phyloP scores from a whole-genome alignment of 1,139 yeast genomes.

The Hanseniaspora uvarum region DNA sequence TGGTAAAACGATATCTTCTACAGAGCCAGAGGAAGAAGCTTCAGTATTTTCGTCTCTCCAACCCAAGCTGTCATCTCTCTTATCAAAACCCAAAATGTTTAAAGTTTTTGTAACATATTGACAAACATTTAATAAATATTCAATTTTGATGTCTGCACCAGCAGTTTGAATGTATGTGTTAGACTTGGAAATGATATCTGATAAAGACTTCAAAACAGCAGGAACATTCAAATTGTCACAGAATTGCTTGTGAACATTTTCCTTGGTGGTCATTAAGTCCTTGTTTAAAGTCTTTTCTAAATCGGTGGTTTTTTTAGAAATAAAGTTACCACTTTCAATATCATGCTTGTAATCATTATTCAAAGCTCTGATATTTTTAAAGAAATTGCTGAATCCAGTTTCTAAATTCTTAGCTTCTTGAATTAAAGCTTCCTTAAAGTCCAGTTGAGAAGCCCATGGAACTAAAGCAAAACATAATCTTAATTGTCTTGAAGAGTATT shows the following conservation, averaged over 20 bases:
- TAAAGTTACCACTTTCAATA: conserved; percentile 35
- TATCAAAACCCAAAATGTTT: conserved; percentile 61
- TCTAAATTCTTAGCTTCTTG: conserved; percentile 71
- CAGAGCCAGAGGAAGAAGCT: conserved; percentile 28
- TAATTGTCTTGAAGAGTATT: conserved; percentile 66
- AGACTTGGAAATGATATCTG: conserved; percentile 58
- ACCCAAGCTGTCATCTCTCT: conserved; percentile 62
- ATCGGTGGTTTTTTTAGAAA: conserved; percentile 45
- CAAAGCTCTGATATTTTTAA: conserved; percentile 73
- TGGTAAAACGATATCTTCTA: conserved; percentile 67
- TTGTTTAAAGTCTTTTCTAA: conserved; percentile 47
- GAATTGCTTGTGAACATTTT: conserved; percentile 63
- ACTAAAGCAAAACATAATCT: conserved; percentile 83
- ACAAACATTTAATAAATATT: conserved; percentile 54
- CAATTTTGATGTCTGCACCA: conserved; percentile 48
- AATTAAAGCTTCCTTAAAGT: conserved; percentile 73
- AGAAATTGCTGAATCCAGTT: conserved; percentile 65
- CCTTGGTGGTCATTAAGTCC: conserved; percentile 46
- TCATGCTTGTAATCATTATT: conserved; percentile 45
- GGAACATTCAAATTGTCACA: conserved; percentile 84
- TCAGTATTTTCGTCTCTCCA: conserved; percentile 44
- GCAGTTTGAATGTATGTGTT: conserved; percentile 59
- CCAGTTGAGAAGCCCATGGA: conserved; percentile 87
- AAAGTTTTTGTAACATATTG: conserved; percentile 63
- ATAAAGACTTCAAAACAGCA: conserved; percentile 51